Evolutionary conservation across 441 rosid genomes (phyloP).

Genomic region (Jatropha podagrica): DNA sequence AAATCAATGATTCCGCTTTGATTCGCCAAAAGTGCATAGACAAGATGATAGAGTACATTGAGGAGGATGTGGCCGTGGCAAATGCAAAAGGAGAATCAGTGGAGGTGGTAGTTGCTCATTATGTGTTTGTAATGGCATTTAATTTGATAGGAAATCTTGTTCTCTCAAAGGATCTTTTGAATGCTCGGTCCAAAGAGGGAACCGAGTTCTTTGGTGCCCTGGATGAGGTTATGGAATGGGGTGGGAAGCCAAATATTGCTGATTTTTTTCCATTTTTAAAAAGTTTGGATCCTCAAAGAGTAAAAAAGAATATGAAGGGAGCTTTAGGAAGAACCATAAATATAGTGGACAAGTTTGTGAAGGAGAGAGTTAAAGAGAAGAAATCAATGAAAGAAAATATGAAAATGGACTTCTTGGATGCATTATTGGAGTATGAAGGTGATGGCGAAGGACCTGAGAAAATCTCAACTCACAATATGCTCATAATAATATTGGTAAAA

Average conservation of each 20-base stretch:
- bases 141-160: slow-evolving; percentile 21
- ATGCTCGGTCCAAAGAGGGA: slow-evolving; percentile 14
- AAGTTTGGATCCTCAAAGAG: slow-evolving; percentile 18
- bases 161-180: slow-evolving; percentile 21
- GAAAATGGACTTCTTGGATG: slow-evolving; percentile 20
- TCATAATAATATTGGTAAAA: slow-evolving; percentile 41
- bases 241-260: slow-evolving; percentile 20
- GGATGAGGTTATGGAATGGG: slow-evolving; percentile 13
- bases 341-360: slow-evolving; percentile 3
- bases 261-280: slow-evolving; percentile 20
- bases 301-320: slow-evolving; percentile 17
- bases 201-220: slow-evolving; percentile 21
- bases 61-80: slow-evolving; percentile 6
- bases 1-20: slow-evolving; percentile 12
- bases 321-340: slow-evolving; percentile 13
- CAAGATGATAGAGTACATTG: slow-evolving; percentile 2
- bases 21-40: slow-evolving; percentile 13
- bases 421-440: slow-evolving; percentile 31
- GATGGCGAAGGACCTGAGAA: slow-evolving; percentile 24
- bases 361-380: slow-evolving; percentile 1
- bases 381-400: neutral
- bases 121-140: slow-evolving; percentile 21
- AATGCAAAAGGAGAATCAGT: slow-evolving; percentile 13
- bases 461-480: slow-evolving; percentile 27
- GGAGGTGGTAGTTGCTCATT: slow-evolving; percentile 11